Percentiles rank a stretch among this genome's conserved stretches.
Evolutionary conservation across 2,329 filamentous ascomycete genomes (phyloP).

Genomic region (Botrytis sinoallii): DNA sequence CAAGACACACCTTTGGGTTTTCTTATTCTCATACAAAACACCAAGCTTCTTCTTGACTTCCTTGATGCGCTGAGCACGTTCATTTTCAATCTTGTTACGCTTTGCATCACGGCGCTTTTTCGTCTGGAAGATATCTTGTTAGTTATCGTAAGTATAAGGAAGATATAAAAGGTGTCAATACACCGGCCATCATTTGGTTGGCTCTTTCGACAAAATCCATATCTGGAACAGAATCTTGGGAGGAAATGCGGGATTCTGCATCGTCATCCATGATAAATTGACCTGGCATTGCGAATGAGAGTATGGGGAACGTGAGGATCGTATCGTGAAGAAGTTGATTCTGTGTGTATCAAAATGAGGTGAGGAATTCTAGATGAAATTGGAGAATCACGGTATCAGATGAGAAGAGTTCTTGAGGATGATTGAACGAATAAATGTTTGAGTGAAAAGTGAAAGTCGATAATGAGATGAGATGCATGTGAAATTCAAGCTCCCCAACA

Average conservation of each 20-base stretch:
- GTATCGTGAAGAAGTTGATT: not conserved
- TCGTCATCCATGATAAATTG: not conserved
- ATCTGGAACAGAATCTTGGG: not conserved
- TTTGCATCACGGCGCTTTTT: constrained; percentile 33
- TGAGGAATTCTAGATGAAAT: not conserved
- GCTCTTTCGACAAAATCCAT: constrained; percentile 6
- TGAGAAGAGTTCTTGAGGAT: not conserved
- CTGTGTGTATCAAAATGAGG: not conserved
- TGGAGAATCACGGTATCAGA: not conserved
- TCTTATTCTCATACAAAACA: constrained; percentile 27
- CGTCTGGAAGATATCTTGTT: constrained; percentile 23
- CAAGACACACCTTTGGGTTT: constrained; percentile 31
- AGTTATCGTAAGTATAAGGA: not conserved
- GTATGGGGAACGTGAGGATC: not conserved
- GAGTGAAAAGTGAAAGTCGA: not conserved
- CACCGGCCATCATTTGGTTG: constrained; percentile 3
- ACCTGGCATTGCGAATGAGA: not conserved
- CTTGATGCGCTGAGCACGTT: constrained; percentile 29
- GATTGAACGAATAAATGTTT: not conserved
- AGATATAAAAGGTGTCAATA: not conserved
- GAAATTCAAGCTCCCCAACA: not conserved
- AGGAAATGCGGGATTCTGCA: not conserved
- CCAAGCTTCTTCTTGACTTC: constrained; percentile 30
- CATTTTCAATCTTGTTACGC: constrained; percentile 31
- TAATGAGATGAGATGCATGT: not conserved